These are phyloP conservation scores for Geotrichum fermentans DNA, from an alignment of 1,139 yeast species.

Conservation along the genomic window DNA sequence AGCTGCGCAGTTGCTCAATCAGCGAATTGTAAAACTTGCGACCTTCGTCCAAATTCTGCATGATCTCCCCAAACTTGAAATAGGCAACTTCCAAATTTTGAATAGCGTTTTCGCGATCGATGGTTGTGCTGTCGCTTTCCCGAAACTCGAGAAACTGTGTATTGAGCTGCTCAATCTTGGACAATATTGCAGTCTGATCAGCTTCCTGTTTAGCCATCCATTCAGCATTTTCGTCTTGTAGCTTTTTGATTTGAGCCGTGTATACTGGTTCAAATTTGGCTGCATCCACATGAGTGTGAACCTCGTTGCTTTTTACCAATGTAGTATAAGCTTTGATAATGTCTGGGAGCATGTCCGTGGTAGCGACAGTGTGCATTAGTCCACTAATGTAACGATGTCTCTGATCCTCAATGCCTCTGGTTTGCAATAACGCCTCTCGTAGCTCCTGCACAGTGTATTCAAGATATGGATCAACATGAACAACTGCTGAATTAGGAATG, in stretches of 20 bases:
- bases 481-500: constrained; percentile 49
- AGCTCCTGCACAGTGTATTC: constrained; percentile 42
- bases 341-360: constrained; percentile 31
- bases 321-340: constrained; percentile 25
- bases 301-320: constrained; percentile 23
- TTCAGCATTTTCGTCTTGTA: constrained; percentile 40
- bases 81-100: constrained; percentile 53
- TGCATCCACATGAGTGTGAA: constrained; percentile 29
- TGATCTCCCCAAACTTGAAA: constrained; percentile 51
- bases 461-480: constrained; percentile 43
- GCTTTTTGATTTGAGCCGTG: constrained; percentile 32
- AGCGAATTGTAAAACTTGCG: constrained; percentile 64
- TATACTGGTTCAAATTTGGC: constrained; percentile 34
- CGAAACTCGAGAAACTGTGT: constrained; percentile 37
- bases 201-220: constrained; percentile 41
- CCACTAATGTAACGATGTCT: constrained; percentile 30
- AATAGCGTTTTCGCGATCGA: constrained; percentile 47
- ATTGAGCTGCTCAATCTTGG: constrained; percentile 43
- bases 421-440: constrained; percentile 39
- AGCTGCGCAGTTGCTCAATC: constrained; percentile 45
- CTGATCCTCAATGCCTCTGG: constrained; percentile 30
- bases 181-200: constrained; percentile 45
- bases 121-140: constrained; percentile 34
- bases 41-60: constrained; percentile 64
- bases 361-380: constrained; percentile 32